These are phyloP conservation scores for Stentor roeselii DNA, from an alignment of 73 alveolate species.

Conservation along the genomic window DNA sequence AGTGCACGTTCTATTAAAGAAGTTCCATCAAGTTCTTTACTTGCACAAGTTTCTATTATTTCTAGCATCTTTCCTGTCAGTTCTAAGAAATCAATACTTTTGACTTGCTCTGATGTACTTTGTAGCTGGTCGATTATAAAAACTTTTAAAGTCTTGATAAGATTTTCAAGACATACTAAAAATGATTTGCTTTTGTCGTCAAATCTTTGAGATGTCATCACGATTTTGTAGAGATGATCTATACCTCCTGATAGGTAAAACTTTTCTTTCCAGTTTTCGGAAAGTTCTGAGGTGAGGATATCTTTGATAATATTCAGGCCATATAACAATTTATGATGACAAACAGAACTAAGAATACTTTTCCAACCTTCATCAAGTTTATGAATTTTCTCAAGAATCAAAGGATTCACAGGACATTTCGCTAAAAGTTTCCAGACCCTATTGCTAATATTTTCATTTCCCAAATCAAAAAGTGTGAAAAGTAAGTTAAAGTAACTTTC, in stretches of 20 bases:
- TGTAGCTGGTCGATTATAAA: background rate
- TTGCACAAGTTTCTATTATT: background rate
- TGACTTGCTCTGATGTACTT: background rate
- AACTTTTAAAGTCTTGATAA: background rate
- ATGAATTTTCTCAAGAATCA: slow-evolving; percentile 36
- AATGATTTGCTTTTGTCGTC: background rate
- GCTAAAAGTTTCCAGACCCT: slow-evolving; percentile 57
- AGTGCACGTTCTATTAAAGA: background rate
- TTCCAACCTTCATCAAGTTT: slow-evolving; percentile 50
- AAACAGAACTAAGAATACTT: slow-evolving; percentile 37
- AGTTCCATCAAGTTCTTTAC: slow-evolving; percentile 1
- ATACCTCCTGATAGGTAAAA: slow-evolving; percentile 57
- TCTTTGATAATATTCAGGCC: slow-evolving; percentile 55
- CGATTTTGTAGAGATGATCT: slow-evolving; percentile 42
- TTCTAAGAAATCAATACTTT: background rate
- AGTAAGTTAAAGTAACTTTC: slow-evolving; percentile 55
- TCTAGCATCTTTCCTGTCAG: background rate
- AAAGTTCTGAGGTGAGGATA: slow-evolving; percentile 32
- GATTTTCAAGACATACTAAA: background rate
- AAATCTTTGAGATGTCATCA: background rate
- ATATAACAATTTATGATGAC: slow-evolving; percentile 55
- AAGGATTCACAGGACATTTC: slow-evolving; percentile 59
- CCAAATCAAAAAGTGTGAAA: slow-evolving; percentile 53
- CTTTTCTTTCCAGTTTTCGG: slow-evolving; percentile 63
- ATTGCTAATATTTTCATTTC: slow-evolving; percentile 44